Evolutionary conservation across 441 rosid species (phyloP), one percentile per base, ranked within the genome.

Genomic region (Syzygium malaccense): DNA sequence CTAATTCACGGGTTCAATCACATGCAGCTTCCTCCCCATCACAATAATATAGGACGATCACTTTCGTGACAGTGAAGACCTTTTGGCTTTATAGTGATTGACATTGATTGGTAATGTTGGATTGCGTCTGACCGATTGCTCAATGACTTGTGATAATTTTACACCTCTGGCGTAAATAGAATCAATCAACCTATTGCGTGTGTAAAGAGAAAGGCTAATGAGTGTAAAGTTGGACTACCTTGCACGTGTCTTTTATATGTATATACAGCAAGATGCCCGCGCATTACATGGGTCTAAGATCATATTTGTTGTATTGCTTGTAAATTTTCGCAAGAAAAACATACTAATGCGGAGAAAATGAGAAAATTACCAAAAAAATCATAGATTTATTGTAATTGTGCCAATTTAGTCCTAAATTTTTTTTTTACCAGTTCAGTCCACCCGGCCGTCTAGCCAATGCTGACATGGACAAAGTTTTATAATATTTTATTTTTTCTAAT

Each of bases 401-500:
- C 9, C 10, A 45, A 45, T 45, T 45, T 9, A 45, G 48, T 45
- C 1, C 48, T 45, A 45, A 45, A 45, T 1, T 7, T 45, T 45
- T 45, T 45, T 45, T 45, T 45, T 45, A 8, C 8, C 9, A 1
- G 9, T 45, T 45, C 48, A 7, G 9, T 45, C 48, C 8, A 45
- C 48, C 8, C 1, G 48, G 2, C 9, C 48, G 9, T 45, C 9
- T 45, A 1, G 1, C 1, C 48, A 8, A 45, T 7, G 9, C 9
- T 45, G 1, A 7, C 9, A 45, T 45, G 9, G 10, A 45, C 48
- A 45, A 45, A 45, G 9, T 45, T 41, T 45, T 45, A 7, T 7
- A 45, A 7, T 45, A 45, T 45, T 7, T 45, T 45, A 45, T 45
- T 45, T 45, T 45, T 45, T 45, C 48, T 45, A 45, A 7, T 45